Percentiles rank a stretch among this genome's conserved stretches.
phyloP scores from a whole-genome alignment of 2,329 filamentous ascomycete species.

The Alternaria arbusti region DNA sequence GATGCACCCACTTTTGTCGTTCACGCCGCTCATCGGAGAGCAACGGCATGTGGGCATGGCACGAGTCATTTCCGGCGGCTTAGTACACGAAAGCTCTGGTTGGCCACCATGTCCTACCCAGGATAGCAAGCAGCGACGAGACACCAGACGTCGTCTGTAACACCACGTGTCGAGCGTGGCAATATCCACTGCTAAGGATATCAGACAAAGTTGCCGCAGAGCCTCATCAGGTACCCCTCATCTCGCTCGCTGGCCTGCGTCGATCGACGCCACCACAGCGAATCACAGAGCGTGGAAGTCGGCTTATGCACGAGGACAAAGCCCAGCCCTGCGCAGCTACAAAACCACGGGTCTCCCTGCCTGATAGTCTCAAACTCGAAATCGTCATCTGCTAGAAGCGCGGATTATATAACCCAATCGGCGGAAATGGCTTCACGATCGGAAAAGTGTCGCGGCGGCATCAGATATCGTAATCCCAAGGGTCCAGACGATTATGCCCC shows the following conservation, averaged over 20 bases:
- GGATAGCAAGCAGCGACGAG: not conserved
- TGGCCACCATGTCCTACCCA: not conserved
- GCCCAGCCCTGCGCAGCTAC: conserved; percentile 8
- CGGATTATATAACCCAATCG: conserved; percentile 13
- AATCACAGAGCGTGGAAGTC: conserved; percentile 27
- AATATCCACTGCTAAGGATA: conserved; percentile 2
- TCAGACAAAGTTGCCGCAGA: conserved; percentile 15
- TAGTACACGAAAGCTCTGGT: conserved; percentile 6
- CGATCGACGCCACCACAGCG: conserved; percentile 20
- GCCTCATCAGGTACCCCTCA: conserved; percentile 25
- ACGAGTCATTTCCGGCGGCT: conserved; percentile 19
- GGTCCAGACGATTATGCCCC: conserved; percentile 20
- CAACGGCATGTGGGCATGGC: conserved; percentile 17
- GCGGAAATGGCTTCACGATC: conserved; percentile 16
- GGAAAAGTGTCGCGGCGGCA: conserved; percentile 1
- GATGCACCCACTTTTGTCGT: conserved; percentile 8
- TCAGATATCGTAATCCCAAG: conserved; percentile 31
- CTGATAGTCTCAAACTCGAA: not conserved
- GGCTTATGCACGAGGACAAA: conserved; percentile 15
- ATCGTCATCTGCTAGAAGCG: not conserved
- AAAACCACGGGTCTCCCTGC: conserved; percentile 5
- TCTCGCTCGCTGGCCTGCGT: conserved; percentile 14
- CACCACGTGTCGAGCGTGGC: not conserved
- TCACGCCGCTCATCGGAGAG: conserved; percentile 10
- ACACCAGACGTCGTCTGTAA: not conserved